Evolutionary conservation across 1,284 basidiomycete genomes (phyloP), one percentile per base, ranked within the genome.

Genomic region (Ganoderma lucidum): DNA sequence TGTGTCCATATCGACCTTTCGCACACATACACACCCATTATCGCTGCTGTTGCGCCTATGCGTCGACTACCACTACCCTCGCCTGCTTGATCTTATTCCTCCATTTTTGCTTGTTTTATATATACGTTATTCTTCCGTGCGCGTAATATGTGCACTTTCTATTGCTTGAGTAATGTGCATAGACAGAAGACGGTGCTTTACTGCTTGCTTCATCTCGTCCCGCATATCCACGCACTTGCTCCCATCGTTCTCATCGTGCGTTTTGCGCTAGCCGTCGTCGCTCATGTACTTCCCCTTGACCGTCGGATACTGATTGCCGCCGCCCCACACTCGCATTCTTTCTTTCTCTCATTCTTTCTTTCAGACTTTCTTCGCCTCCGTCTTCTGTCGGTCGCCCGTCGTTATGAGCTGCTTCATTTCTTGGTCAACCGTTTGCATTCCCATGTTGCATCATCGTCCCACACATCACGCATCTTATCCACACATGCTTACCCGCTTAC

Each of bases 61-160:
- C 60, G 12, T 37, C 62, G 12, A 28, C 59, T 35, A 8, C 35
- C 2, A 19, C 55, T 19, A 19, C 17, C 17, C 42, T 44, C 55
- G 6, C 19, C 37, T 35, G 53, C 53, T 56, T 35, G 53, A 56
- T 56, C 53, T 56, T 19, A 35, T 56, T 45, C 45, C n/a, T 62
- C 45, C 39, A 37, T n/a, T 12, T 45, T 53, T 45, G 10, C 42
- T 48, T 69, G 72, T 69, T 72, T 64, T 70, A 74, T 73, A 72
- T 74, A 72, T 74, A 67, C 70, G 64, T 74, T 70, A 63, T 69
- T 71, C 65, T 66, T 65, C 65, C 64, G 62, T 55, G 66, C 67
- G 69, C 62, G 67, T 69, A 70, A 71, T 64, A 32, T 66, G 70
- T 70, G 63, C 66, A 67, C 66, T 37, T 67, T 63, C 72, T 73